These are phyloP conservation scores for Pelargonium fulgidum DNA, from an alignment of 441 rosid genomes.

Conservation along the genomic window DNA sequence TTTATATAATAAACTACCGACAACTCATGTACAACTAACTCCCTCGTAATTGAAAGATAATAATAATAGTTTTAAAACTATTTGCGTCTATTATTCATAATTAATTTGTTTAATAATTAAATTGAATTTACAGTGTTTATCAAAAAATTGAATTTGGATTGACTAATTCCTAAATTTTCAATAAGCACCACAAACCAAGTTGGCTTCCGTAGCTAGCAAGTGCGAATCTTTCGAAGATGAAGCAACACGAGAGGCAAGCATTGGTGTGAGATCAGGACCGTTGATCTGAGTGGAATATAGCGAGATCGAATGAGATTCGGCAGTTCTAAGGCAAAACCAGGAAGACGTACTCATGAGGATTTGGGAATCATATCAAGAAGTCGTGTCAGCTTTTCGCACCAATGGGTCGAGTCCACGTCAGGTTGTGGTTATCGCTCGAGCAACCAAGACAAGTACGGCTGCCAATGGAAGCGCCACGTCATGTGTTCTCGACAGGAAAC, in stretches of 20 bases:
- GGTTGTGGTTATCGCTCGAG: slow-evolving; percentile 26
- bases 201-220: too few species aligned
- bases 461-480: slow-evolving; percentile 23
- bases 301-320: not conserved
- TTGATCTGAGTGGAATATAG: not conserved
- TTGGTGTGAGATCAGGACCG: not conserved
- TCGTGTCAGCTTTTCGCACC: not conserved
- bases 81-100: too few species aligned
- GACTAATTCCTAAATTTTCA: too few species aligned
- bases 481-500: not conserved
- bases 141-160: too few species aligned
- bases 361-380: not conserved
- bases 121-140: too few species aligned
- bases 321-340: not conserved
- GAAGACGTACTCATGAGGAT: not conserved
- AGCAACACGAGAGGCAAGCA: not conserved
- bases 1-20: too few species aligned
- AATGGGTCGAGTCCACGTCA: slow-evolving; percentile 16
- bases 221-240: not conserved
- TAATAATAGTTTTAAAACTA: too few species aligned
- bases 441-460: slow-evolving; percentile 1
- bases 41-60: too few species aligned
- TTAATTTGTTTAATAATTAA: too few species aligned
- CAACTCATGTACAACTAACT: too few species aligned
- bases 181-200: too few species aligned